Percentiles rank a stretch among this genome's conserved stretches.
Evolutionary conservation across 2,329 filamentous ascomycete genomes (phyloP).

Genomic region (Apiospora phragmitis): DNA sequence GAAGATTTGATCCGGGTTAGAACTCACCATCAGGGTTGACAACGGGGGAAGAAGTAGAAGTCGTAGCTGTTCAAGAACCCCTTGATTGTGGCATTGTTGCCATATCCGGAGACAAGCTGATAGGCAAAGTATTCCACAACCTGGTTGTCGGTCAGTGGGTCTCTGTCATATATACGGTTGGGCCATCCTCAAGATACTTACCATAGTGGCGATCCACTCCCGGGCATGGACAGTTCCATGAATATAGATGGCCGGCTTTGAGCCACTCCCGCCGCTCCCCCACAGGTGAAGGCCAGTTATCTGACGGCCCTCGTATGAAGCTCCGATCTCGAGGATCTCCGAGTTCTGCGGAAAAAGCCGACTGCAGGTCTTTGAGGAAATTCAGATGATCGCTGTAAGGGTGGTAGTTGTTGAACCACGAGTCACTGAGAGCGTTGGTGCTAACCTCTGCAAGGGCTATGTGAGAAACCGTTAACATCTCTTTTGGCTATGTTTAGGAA

Average conservation of each 20-base stretch:
- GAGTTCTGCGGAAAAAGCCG: slow-evolving; percentile 46
- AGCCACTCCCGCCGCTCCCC: slow-evolving; percentile 44
- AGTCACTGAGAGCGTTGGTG: slow-evolving; percentile 31
- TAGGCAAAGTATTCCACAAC: slow-evolving; percentile 50
- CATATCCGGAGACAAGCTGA: slow-evolving; percentile 45
- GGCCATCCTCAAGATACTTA: slow-evolving; percentile 44
- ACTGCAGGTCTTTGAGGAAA: slow-evolving; percentile 48
- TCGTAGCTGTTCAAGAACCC: slow-evolving; percentile 56
- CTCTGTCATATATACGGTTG: neutral
- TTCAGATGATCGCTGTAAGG: slow-evolving; percentile 51
- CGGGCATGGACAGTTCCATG: slow-evolving; percentile 55
- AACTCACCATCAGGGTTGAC: slow-evolving; percentile 52
- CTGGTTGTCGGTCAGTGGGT: slow-evolving; percentile 16
- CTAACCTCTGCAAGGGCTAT: slow-evolving; percentile 13
- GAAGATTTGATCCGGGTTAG: neutral
- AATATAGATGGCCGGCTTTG: slow-evolving; percentile 50
- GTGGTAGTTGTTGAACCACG: slow-evolving; percentile 57
- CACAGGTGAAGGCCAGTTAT: slow-evolving; percentile 63
- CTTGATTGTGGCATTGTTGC: slow-evolving; percentile 37
- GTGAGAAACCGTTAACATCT: neutral
- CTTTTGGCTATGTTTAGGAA: neutral
- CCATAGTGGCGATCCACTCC: slow-evolving; percentile 56
- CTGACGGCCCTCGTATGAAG: slow-evolving; percentile 43
- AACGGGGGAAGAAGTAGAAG: slow-evolving; percentile 57
- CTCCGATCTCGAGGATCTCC: slow-evolving; percentile 47